Evolutionary conservation across 306 rosid genomes (phyloP), one percentile per base, ranked within the genome.

Genomic region (Alnus rubra): DNA sequence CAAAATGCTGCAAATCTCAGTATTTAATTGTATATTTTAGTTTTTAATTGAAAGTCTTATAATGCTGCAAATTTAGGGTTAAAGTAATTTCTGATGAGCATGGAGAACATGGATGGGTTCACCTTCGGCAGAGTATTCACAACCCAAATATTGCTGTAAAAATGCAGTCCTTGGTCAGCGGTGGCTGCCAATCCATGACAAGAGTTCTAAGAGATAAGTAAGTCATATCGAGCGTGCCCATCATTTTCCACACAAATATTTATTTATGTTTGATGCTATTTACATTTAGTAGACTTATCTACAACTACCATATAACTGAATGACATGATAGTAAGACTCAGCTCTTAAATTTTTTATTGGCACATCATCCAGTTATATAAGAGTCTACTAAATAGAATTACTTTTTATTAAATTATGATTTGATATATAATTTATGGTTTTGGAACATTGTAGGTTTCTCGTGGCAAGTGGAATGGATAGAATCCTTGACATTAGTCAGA

Each of bases 91-190:
- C 86, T 10, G 90, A 91, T 16, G 70, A 86, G 71, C 79, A 85
- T 63, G 93, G 93, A 51, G 82, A 86, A 64, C 85, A 86, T 78
- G 98, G 98, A 35, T 92, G 98, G 97, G 76, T 90, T 35, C 97
- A 91, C 78, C 68, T 91, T 68, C 80, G 98, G 77, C 98, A 92
- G 79, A 89, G 97, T 58, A 92, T 94, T 85, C 97, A 94, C 89
- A 94, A 92, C 74, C 98, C 97, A 37, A 89, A 92, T 75, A 85
- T 94, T 81, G 97, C 97, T 44, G 84, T 94, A 60, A 92, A 91
- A 65, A 56, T 94, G 85, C 98, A 92, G 80, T 94, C 98, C 31
- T 79, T 87, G 44, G 69, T 82, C 67, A 83, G 70, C 4, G 97
- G 97, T 54, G 89, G 95, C 18, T 91, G 98, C 85, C 88, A 73